These are phyloP conservation scores for Xylaria sp. DNA, from an alignment of 2,329 filamentous ascomycete genomes.

Conservation along the genomic window DNA sequence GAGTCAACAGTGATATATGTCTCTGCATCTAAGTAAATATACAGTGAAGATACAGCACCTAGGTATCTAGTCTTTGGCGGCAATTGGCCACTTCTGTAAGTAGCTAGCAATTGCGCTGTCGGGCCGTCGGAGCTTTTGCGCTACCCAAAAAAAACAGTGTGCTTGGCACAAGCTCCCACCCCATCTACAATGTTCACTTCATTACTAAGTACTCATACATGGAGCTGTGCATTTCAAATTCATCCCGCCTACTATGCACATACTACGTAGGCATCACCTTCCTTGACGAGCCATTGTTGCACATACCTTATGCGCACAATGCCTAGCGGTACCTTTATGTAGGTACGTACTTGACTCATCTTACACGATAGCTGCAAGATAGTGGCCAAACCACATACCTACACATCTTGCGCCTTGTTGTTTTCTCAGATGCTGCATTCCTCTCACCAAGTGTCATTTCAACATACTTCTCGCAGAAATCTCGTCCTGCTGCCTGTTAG, in stretches of 20 bases:
- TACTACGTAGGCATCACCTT: slow-evolving; percentile 8
- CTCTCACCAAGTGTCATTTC: neutral
- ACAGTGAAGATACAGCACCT: too few relatives aligned
- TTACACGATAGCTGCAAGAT: neutral
- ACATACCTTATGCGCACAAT: neutral
- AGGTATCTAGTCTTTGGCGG: too few relatives aligned
- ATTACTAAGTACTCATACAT: slow-evolving; percentile 21
- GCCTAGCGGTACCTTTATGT: too few relatives aligned
- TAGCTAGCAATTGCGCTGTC: too few relatives aligned
- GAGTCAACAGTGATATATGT: too few relatives aligned
- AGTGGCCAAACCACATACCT: neutral
- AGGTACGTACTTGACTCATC: neutral
- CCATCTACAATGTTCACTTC: neutral
- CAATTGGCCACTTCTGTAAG: too few relatives aligned
- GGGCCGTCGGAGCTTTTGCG: slow-evolving; percentile 1
- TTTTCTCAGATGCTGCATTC: neutral
- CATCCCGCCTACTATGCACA: neutral
- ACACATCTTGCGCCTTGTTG: neutral
- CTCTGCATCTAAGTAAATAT: too few relatives aligned
- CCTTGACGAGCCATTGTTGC: neutral
- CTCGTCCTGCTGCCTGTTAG: neutral
- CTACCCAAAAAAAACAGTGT: neutral
- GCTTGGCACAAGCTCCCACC: neutral
- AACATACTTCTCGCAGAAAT: neutral
- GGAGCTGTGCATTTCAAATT: slow-evolving; percentile 24